phyloP scores from a whole-genome alignment of 1,284 basidiomycete genomes.

The Phlebopus sp. region DNA sequence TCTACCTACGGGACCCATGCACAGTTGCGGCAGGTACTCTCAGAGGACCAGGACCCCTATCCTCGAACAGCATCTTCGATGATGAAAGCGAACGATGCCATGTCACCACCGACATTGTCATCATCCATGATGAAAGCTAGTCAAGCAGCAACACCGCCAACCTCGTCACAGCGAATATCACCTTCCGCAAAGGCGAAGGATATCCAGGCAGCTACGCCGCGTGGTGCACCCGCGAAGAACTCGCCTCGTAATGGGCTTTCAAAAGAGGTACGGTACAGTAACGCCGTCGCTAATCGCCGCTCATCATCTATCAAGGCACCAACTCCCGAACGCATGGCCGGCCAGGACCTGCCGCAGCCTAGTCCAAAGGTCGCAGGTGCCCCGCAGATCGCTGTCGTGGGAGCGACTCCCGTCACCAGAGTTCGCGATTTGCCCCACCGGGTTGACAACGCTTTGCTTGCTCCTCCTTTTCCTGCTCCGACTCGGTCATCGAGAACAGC shows the following conservation, averaged over 20 bases:
- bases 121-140: conserved; percentile 31
- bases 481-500: conserved; percentile 23
- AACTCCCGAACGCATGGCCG: conserved; percentile 19
- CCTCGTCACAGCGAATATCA: conserved; percentile 28
- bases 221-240: conserved; percentile 17
- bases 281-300: not conserved
- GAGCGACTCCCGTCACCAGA: conserved; percentile 24
- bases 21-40: conserved; percentile 34
- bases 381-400: conserved; percentile 32
- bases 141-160: conserved; percentile 23
- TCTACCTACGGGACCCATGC: conserved; percentile 19
- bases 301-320: conserved; percentile 18
- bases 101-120: conserved; percentile 24
- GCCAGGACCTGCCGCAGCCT: conserved; percentile 10
- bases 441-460: conserved; percentile 26
- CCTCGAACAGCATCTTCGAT: conserved; percentile 27
- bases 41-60: conserved; percentile 25
- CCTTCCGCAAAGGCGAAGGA: conserved; percentile 18
- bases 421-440: conserved; percentile 18
- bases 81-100: conserved; percentile 27
- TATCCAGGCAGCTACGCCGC: conserved; percentile 18
- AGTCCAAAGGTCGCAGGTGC: conserved; percentile 14
- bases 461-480: conserved; percentile 28
- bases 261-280: conserved; percentile 25
- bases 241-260: conserved; percentile 21